Base-by-base conservation (phyloP, 352 stramenopile species). In the Discostella stelligera region DNA sequence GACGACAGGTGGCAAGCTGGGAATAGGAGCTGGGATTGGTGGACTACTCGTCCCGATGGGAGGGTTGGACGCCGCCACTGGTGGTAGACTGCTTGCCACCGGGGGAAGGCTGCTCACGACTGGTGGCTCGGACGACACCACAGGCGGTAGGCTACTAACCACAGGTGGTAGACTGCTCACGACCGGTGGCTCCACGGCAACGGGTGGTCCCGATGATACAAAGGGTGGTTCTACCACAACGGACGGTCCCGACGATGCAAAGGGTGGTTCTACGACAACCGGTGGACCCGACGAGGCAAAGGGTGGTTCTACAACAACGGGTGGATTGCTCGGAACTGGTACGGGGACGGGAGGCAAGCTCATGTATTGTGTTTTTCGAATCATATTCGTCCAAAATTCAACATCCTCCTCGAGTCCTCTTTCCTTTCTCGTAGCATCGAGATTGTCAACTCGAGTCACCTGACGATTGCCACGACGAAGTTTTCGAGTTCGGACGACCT, bases 351-450 rank as follows among this genome's bases (percentile, higher is more conserved):
- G 30, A 16, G 27, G 25, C 13, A 71, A 18, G 53, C 63, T 71
- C 71, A 66, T 74, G 11, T 21, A 32, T 39, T 71, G 37, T 16
- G 46, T 30, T 18, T 71, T 55, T 18, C 58, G 62, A 20, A 72
- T 16, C n/a, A 79, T 48, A 18, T 62, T 66, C 0, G 63, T 73
- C 71, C 71, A 79, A 37, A 79, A 79, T 9, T 27, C 62, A 44
- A 79, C 63, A 48, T 79, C 71, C 44, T 79, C 71, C 39, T 78
- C 62, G 58, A 59, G 52, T 59, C 52, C 52, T 39, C 37, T n/a
- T n/a, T n/a, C 2, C 21, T 39, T 59, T 32, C 27, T 5, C 2
- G 27, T 2, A 32, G 27, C 27, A 32, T 32, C 27, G 27, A 32
- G 27, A 20, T 59, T 10, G n/a, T 59, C 52, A 16, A 14, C 52